Conservation (phyloP, 768 basidiomycete species). For the Psilocybe sp. region DNA sequence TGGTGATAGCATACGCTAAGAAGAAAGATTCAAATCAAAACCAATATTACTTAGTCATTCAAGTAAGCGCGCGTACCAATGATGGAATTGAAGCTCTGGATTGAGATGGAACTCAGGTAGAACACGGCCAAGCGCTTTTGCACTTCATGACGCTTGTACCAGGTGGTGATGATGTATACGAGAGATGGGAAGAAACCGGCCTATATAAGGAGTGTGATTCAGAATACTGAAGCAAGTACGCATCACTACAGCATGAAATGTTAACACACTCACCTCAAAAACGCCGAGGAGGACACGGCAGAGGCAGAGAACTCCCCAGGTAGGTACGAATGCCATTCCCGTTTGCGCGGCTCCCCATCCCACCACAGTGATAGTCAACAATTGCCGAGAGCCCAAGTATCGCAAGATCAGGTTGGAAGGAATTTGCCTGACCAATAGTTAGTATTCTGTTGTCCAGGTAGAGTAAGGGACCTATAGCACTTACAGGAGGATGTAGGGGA, state of each 20-base stretch:
- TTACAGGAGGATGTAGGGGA: conserved; percentile 43
- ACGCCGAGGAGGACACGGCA: conserved; percentile 43
- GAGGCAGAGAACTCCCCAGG: conserved; percentile 36
- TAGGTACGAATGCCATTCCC: conserved; percentile 42
- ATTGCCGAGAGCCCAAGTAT: conserved; percentile 41
- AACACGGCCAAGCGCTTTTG: conserved; percentile 43
- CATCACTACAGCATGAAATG: background rate
- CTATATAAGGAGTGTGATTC: conserved; percentile 13
- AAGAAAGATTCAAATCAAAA: conserved; percentile 25
- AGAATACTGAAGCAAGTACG: background rate
- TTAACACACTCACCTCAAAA: conserved; percentile 33
- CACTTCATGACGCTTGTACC: conserved; percentile 42
- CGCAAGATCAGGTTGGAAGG: conserved; percentile 43
- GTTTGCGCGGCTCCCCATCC: conserved; percentile 44
- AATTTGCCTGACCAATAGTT: conserved; percentile 31
- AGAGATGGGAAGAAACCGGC: conserved; percentile 41
- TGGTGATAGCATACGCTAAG: conserved; percentile 25
- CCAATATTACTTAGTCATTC: conserved; percentile 22
- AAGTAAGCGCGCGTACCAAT: conserved; percentile 19
- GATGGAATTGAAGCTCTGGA: conserved; percentile 13
- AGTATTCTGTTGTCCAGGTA: conserved; percentile 21
- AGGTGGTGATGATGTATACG: conserved; percentile 39
- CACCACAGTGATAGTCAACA: conserved; percentile 37
- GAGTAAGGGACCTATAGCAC: conserved; percentile 20
- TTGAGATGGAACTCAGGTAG: conserved; percentile 18